These are phyloP conservation scores for Avicennia marina DNA, from an alignment of 257 asterid species.

Conservation along the genomic window DNA sequence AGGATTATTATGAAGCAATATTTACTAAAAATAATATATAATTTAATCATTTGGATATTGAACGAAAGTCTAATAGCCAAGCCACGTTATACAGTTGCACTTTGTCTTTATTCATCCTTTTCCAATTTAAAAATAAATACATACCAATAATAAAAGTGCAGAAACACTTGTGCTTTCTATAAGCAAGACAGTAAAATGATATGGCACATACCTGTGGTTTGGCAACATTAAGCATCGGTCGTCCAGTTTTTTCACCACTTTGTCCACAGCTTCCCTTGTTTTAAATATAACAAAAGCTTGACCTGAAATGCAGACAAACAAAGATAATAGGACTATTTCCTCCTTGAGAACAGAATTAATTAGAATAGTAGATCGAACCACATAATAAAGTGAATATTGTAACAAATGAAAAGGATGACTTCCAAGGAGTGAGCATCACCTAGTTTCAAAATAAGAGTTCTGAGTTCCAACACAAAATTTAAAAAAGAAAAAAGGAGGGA, in stretches of 20 bases:
- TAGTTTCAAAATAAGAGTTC: too few relatives aligned
- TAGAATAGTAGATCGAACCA: neutral
- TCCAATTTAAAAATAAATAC: too few relatives aligned
- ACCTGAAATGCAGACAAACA: constrained; percentile 42
- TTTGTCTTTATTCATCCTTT: too few relatives aligned
- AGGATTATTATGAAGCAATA: too few relatives aligned
- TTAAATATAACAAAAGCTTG: constrained; percentile 64
- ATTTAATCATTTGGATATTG: too few relatives aligned
- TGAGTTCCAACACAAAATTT: too few relatives aligned
- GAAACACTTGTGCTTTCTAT: neutral
- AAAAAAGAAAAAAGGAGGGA: neutral
- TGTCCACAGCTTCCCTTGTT: constrained; percentile 54
- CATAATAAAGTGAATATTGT: too few relatives aligned
- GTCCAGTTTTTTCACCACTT: constrained; percentile 38
- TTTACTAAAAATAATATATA: too few relatives aligned
- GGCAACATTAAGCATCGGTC: constrained; percentile 68
- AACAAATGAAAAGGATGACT: too few relatives aligned
- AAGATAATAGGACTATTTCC: neutral
- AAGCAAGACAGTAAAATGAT: neutral
- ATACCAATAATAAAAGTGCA: neutral
- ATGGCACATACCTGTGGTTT: constrained; percentile 52
- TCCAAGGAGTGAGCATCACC: too few relatives aligned
- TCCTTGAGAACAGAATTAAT: neutral
- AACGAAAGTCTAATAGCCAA: too few relatives aligned
- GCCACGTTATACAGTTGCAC: too few relatives aligned